These are phyloP conservation scores for Astrephomene gubernaculifera DNA, from an alignment of 139 green algal species.

Conservation along the genomic window DNA sequence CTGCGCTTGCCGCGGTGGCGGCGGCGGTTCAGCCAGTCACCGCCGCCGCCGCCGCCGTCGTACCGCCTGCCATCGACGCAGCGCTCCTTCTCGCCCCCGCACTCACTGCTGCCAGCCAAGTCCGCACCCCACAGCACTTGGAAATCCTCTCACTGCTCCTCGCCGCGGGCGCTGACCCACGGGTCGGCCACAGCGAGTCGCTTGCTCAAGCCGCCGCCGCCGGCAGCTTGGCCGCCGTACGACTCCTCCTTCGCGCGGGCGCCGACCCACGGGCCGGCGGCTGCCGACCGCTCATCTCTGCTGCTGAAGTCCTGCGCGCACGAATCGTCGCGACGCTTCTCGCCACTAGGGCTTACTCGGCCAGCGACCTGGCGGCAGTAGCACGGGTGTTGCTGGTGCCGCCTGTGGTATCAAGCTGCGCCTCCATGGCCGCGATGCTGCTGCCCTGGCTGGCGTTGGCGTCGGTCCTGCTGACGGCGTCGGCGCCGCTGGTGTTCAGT, in stretches of 20 bases:
- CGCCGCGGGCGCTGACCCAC: conserved; percentile 15
- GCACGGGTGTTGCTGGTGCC: conserved; percentile 11
- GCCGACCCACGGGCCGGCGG: conserved; percentile 24
- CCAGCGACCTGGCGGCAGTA: background rate
- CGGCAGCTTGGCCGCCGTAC: conserved; percentile 2
- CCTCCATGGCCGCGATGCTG: background rate
- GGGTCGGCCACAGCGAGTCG: conserved; percentile 3
- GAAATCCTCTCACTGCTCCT: background rate
- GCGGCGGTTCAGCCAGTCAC: too few relatives aligned
- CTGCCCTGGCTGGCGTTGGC: conserved; percentile 16
- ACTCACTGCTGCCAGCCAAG: conserved; percentile 15
- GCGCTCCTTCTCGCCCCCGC: background rate
- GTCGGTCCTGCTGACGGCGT: conserved; percentile 15
- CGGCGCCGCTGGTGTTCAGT: background rate
- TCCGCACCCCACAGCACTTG: background rate
- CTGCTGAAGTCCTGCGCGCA: conserved; percentile 13
- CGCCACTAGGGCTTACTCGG: conserved; percentile 1
- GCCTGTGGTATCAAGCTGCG: background rate
- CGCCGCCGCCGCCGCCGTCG: background rate
- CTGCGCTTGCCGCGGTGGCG: too few relatives aligned
- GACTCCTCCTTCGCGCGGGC: conserved; percentile 21
- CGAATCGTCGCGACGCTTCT: background rate
- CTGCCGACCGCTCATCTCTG: background rate
- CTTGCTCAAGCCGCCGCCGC: background rate
- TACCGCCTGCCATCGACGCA: background rate